These are phyloP conservation scores for Chrysoporthe puriensis DNA, from an alignment of 2,329 filamentous ascomycete species.

Conservation along the genomic window DNA sequence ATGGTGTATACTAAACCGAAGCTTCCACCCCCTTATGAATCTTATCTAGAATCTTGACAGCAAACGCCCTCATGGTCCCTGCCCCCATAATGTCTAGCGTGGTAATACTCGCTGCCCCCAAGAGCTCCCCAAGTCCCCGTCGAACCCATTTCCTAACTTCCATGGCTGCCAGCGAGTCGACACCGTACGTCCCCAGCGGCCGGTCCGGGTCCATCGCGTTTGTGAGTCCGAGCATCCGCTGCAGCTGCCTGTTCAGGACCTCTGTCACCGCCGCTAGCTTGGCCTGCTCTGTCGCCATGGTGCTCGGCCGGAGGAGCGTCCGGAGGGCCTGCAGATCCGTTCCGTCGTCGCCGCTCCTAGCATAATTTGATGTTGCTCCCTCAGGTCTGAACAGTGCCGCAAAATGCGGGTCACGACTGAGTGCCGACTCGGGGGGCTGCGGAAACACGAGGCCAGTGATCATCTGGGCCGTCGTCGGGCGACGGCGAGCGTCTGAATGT, in stretches of 20 bases:
- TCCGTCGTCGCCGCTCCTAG: slow-evolving; percentile 1
- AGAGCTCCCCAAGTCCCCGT: slow-evolving; percentile 28
- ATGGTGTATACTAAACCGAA: background rate
- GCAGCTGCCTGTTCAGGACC: slow-evolving; percentile 17
- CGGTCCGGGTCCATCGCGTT: slow-evolving; percentile 27
- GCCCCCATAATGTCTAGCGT: slow-evolving; percentile 30
- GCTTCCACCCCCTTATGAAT: background rate
- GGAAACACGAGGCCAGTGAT: slow-evolving; percentile 31
- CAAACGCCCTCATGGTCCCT: background rate
- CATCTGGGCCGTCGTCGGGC: slow-evolving; percentile 25
- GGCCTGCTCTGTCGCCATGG: slow-evolving; percentile 14
- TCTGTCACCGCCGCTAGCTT: slow-evolving; percentile 10
- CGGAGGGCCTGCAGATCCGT: slow-evolving; percentile 3
- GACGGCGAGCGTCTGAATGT: slow-evolving; percentile 2
- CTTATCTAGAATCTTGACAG: background rate
- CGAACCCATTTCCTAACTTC: slow-evolving; percentile 39
- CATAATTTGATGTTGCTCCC: background rate
- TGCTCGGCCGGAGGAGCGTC: slow-evolving; percentile 9
- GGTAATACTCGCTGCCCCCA: slow-evolving; percentile 28
- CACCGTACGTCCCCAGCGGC: slow-evolving; percentile 32
- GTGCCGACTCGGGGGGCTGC: background rate
- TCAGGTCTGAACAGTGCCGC: slow-evolving; percentile 17
- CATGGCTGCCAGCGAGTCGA: slow-evolving; percentile 39
- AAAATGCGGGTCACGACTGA: slow-evolving; percentile 27
- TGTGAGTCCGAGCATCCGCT: slow-evolving; percentile 28